Evolutionary conservation across 1,284 basidiomycete species (phyloP).

Genomic region (Peniophora sp.): DNA sequence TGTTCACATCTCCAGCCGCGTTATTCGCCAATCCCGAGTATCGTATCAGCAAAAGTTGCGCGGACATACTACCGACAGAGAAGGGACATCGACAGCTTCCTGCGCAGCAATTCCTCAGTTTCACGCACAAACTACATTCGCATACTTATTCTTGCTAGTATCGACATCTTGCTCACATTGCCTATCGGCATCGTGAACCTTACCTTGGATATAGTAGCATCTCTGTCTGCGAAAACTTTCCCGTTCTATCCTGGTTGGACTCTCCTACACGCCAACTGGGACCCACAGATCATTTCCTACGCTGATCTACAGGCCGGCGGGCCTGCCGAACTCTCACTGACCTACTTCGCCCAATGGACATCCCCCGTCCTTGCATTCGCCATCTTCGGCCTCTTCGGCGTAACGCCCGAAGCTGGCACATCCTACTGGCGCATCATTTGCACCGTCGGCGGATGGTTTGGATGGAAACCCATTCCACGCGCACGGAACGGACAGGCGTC

Average conservation of each 20-base stretch:
- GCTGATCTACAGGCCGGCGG: not conserved
- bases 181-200: not conserved
- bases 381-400: not conserved
- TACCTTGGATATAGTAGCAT: no score
- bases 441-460: not conserved
- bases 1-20: no score
- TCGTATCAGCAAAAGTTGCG: not conserved
- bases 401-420: not conserved
- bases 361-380: not conserved
- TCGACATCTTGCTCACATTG: not conserved
- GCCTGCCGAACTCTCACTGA: no score
- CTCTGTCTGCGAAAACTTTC: not conserved
- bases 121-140: not conserved
- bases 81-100: not conserved
- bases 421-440: not conserved
- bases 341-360: not conserved
- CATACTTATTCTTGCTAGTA: not conserved
- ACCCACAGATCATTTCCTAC: not conserved
- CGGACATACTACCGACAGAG: not conserved
- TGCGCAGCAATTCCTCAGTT: not conserved
- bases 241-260: not conserved
- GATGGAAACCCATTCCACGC: no score
- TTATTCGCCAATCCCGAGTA: no score
- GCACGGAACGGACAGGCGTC: no score
- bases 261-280: not conserved